phyloP scores from a whole-genome alignment of 495 filamentous ascomycete species.

The Penicillium tannophilum region DNA sequence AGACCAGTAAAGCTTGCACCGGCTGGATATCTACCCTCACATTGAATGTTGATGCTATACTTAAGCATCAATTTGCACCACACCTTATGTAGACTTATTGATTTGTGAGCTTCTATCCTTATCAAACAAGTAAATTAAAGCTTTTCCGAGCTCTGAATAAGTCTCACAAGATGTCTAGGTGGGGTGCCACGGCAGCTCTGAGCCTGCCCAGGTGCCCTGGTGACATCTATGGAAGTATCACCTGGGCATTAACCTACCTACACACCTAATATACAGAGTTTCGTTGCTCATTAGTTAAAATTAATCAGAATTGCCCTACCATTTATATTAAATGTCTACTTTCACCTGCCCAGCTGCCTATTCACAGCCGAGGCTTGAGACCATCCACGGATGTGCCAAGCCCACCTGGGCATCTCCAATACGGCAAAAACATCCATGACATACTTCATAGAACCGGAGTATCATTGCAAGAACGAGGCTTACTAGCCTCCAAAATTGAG shows the following conservation, averaged over 20 bases:
- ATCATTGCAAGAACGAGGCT: conserved; percentile 33
- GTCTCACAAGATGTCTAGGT: not conserved
- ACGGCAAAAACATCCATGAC: not conserved
- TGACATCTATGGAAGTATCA: not conserved
- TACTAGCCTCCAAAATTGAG: conserved; percentile 26
- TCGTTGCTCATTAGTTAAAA: too few species aligned
- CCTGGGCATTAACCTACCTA: not conserved
- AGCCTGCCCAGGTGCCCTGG: not conserved
- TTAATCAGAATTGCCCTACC: too few species aligned
- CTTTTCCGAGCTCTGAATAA: not conserved
- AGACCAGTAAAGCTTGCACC: not conserved
- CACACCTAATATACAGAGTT: not conserved
- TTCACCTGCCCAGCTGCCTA: not conserved
- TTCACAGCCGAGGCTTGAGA: not conserved
- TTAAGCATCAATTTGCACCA: too few species aligned
- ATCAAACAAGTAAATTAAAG: not conserved
- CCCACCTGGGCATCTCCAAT: not conserved
- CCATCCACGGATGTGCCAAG: not conserved
- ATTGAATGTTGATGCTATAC: not conserved
- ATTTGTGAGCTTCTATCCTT: not conserved
- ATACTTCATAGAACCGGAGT: conserved; percentile 28
- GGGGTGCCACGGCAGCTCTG: not conserved
- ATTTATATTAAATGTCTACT: not conserved
- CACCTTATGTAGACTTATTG: not conserved
- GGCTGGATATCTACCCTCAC: not conserved